A percentile compares a stretch with the other conserved stretches of the same genome.
phyloP scores from a whole-genome alignment of 768 basidiomycete genomes.

The Leccinellum rugosiceps region DNA sequence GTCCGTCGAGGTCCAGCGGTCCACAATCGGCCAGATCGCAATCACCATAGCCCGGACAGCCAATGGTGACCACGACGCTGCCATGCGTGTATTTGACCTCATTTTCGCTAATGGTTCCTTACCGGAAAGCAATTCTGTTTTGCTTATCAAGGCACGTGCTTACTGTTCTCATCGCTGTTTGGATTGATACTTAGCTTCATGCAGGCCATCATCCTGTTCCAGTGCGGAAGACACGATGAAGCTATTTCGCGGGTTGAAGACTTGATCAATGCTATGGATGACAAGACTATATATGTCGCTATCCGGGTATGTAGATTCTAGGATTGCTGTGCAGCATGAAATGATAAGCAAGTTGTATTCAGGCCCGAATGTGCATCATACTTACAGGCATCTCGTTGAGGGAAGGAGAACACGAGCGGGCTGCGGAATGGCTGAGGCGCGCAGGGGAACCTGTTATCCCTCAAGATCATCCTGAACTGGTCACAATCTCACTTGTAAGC shows the following conservation, averaged over 20 bases:
- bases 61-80: not conserved
- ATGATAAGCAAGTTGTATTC: not conserved
- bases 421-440: not conserved
- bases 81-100: not conserved
- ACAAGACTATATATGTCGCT: not conserved
- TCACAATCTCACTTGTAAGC: too few relatives aligned
- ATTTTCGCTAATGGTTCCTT: not conserved
- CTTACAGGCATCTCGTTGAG: not conserved
- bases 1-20: too few relatives aligned
- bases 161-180: not conserved
- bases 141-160: not conserved
- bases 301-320: not conserved
- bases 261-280: not conserved
- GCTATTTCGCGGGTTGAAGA: not conserved
- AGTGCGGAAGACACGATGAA: not conserved
- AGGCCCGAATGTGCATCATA: not conserved
- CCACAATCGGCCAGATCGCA: too few relatives aligned
- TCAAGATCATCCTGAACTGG: too few relatives aligned
- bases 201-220: not conserved
- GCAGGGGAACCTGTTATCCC: not conserved
- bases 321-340: not conserved
- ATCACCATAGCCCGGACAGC: not conserved
- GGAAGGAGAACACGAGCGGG: not conserved
- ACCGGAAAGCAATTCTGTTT: not conserved
- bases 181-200: not conserved